Base-by-base conservation (phyloP, 768 basidiomycete genomes). In the Gymnopilus junonius region DNA sequence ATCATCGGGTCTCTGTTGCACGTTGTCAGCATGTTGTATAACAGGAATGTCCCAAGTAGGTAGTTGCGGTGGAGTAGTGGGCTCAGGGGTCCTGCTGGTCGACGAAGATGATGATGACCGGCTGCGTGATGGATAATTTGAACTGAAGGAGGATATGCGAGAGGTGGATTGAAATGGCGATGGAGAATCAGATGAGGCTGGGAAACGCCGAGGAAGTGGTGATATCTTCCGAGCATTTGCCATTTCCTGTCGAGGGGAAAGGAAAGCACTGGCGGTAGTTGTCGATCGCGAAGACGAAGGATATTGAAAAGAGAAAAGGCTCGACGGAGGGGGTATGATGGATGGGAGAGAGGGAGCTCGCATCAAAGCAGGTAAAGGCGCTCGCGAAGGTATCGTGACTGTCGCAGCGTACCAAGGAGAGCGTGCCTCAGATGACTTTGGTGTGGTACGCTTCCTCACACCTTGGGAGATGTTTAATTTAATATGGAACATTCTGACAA, bases 291-390 rank as follows among this genome's bases (percentile, higher is more conserved):
- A 37, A 34, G 8, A 1, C 21, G 15, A 23, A 43, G 14, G 48
- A 12, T 32, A 35, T 23, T 12, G 35, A 20, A 17, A n/a, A 20
- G 51, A 58, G n/a, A 37, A 21, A 3, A 3, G 10, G 6, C 20
- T 20, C 11, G 7, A 40, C 5, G 51, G 55, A 1, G 12, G 23
- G 2, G 42, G 23, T 17, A 29, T 25, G 2, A 20, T 53, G 2
- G n/a, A 11, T 0, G 45, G 11, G 42, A 11, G 21, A 27, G 11
- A 32, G 10, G 39, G 53, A 45, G 58, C 53, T 25, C 46, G 65
- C 12, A 76, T 54, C 10, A 75, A 59, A 3, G 76, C 68, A 6
- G 75, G 70, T 58, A 71, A 75, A 20, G 73, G 75, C 8, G 73
- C 76, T 32, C 55, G 39, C 27, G 67, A 54, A 17, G 69, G 71